These are phyloP conservation scores for Venturia pyrina DNA, from an alignment of 2,329 filamentous ascomycete genomes.

Conservation along the genomic window DNA sequence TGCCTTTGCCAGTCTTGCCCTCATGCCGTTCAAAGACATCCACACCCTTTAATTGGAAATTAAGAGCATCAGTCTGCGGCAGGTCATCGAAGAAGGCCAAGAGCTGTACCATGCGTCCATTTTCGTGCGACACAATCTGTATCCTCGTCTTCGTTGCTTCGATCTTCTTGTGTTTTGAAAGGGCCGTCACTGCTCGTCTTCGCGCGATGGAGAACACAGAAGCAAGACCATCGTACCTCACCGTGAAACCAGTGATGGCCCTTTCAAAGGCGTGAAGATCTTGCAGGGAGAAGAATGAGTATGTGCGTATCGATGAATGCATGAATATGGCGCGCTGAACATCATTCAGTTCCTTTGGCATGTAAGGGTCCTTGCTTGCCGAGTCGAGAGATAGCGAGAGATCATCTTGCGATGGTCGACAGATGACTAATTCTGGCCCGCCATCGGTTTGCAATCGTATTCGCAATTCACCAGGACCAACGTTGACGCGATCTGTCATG, in stretches of 20 bases:
- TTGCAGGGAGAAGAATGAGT: conserved; percentile 35
- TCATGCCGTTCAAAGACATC: conserved; percentile 62
- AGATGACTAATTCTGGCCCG: conserved; percentile 25
- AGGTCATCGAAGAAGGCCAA: conserved; percentile 85
- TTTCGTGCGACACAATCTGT: conserved; percentile 59
- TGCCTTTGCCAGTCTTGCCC: conserved; percentile 33
- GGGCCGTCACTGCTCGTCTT: conserved; percentile 79
- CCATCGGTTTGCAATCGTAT: conserved; percentile 34
- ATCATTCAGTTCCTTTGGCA: conserved; percentile 53
- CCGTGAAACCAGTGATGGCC: conserved; percentile 69
- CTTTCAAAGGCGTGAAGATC: conserved; percentile 70
- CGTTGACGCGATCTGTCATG: conserved; percentile 72
- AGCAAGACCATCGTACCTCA: conserved; percentile 48
- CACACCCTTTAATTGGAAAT: conserved; percentile 73
- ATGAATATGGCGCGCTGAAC: conserved; percentile 48
- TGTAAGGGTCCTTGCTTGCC: conserved; percentile 23
- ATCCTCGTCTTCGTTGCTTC: conserved; percentile 71
- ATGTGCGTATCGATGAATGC: conserved; percentile 59
- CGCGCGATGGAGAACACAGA: conserved; percentile 71
- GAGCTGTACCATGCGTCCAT: conserved; percentile 55
- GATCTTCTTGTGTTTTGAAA: conserved; percentile 63
- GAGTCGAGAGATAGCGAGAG: conserved; percentile 60
- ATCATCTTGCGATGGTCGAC: conserved; percentile 64
- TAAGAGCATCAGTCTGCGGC: conserved; percentile 78
- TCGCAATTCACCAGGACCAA: conserved; percentile 35